Evolutionary conservation across 2,329 filamentous ascomycete species (phyloP), one percentile per base, ranked within the genome.

Genomic region (Sclerotinia glacialis): DNA sequence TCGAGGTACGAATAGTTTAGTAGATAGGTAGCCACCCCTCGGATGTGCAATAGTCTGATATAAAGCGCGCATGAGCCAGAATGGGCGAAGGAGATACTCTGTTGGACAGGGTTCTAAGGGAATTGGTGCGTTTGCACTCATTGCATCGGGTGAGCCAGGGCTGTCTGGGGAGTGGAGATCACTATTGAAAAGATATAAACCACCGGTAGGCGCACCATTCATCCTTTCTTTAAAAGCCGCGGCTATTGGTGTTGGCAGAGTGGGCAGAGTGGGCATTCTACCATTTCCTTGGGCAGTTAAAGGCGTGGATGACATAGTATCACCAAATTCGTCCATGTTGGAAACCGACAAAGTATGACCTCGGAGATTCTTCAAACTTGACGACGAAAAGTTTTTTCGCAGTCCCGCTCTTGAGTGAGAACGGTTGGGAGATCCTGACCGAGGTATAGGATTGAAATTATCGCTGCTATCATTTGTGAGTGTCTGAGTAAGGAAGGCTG

Each of bases 41-140:
- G 94, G 92, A 74, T 99, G 94, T 23, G 89, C 90, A 54, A 99
- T 86, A 0, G 93, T 97, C 77, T 97, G 92, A 76, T 95, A 96
- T 34, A 99, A 83, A 69, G 91, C 93, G 65, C 95, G 88, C 92
- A 99, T 97, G 54, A 99, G 83, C 95, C 95, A 99, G 78, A 97
- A 99, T 2, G 95, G 96, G 26, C 95, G 88, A n/a, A 98, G 83
- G 73, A 97, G 84, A 68, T 89, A 89, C 50, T 96, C 92, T 46
- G 90, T 91, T 0, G 95, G 95, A 76, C 96, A 99, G 3, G 95
- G 91, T 75, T 99, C 95, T 6, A 99, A 83, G 0, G 92, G 86
- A 28, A 89, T 84, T 16, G 93, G 93, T 1, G 87, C 85, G 71
- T 92, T 88, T 0, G 81, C 74, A 16, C 82, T 81, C n/a, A 84